A percentile compares a stretch with the other conserved stretches of the same genome.
Conservation (phyloP, 73 alveolate genomes). For the Breviolum minutum region DNA sequence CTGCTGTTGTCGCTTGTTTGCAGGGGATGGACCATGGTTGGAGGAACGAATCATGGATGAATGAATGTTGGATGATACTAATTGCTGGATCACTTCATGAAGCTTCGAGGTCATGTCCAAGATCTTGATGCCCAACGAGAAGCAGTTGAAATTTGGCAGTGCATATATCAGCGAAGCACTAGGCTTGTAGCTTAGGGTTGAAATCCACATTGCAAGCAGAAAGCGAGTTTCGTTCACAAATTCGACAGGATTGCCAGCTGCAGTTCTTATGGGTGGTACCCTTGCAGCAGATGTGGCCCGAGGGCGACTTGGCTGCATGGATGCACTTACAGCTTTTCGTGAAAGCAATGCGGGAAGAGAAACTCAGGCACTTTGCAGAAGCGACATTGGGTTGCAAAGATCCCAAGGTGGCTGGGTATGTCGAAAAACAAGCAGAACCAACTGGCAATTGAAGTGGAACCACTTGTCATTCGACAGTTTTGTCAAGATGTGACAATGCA, state of each 20-base stretch:
- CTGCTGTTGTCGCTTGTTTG: constrained; percentile 32
- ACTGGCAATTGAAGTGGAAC: neutral
- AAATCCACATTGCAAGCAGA: neutral
- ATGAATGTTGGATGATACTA: neutral
- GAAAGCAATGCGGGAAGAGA: neutral
- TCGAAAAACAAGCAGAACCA: neutral
- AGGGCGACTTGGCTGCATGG: neutral
- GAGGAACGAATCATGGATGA: no score
- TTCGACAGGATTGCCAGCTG: constrained; percentile 25
- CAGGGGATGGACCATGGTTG: neutral
- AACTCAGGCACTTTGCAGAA: constrained; percentile 49
- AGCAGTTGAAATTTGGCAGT: constrained; percentile 46
- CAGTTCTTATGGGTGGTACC: constrained; percentile 76
- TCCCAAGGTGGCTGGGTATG: constrained; percentile 29
- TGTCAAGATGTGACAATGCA: neutral
- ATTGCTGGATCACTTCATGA: neutral
- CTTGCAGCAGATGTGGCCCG: constrained; percentile 80
- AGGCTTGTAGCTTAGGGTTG: neutral
- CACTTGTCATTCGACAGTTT: neutral
- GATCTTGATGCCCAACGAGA: constrained; percentile 36
- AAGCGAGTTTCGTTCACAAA: neutral
- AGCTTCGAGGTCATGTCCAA: constrained; percentile 56
- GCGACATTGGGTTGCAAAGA: constrained; percentile 69
- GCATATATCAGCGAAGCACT: constrained; percentile 43
- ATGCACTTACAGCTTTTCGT: neutral